A percentile compares a stretch with the other conserved stretches of the same genome.
Conservation (phyloP, 495 filamentous ascomycete genomes). For the Delitschia confertaspora region DNA sequence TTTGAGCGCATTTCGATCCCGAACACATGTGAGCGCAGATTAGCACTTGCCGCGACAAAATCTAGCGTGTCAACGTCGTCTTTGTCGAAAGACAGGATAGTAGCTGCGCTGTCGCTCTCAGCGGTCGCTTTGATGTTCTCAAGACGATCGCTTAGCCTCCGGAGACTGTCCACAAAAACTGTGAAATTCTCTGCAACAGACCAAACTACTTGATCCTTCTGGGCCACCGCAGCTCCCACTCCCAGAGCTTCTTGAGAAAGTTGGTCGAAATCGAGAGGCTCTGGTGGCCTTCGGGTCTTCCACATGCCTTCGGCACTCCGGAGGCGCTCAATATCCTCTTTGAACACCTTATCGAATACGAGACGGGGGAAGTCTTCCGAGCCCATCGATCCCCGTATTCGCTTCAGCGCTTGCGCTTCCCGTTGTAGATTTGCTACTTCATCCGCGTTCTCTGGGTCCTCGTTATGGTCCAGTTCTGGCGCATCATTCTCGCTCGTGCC, state of each 20-base stretch:
- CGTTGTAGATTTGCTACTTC: constrained; percentile 80
- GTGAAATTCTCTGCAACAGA: constrained; percentile 67
- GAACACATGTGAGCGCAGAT: constrained; percentile 77
- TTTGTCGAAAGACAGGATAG: constrained; percentile 85
- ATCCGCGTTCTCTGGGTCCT: constrained; percentile 73
- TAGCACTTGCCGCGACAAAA: constrained; percentile 85
- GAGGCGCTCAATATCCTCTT: constrained; percentile 71
- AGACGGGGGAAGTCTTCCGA: constrained; percentile 66
- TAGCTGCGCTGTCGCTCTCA: constrained; percentile 41
- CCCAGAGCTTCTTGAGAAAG: constrained; percentile 43
- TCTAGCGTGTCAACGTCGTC: constrained; percentile 93
- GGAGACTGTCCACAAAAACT: constrained; percentile 77
- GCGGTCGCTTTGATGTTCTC: constrained; percentile 47
- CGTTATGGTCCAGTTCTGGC: constrained; percentile 63
- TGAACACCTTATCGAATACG: constrained; percentile 91
- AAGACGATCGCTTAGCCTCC: constrained; percentile 64
- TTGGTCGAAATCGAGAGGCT: constrained; percentile 57
- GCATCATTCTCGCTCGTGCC: constrained; percentile 81
- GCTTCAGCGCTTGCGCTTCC: constrained; percentile 74
- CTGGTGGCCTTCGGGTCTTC: constrained; percentile 70
- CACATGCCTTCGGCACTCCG: constrained; percentile 95
- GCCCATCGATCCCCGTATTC: constrained; percentile 75
- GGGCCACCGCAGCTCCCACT: constrained; percentile 46
- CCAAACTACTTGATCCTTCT: constrained; percentile 72
- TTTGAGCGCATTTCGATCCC: constrained; percentile 80